These are phyloP conservation scores for Linnemannia schmuckeri DNA, from an alignment of 192 early-diverging fungal genomes.

Conservation along the genomic window DNA sequence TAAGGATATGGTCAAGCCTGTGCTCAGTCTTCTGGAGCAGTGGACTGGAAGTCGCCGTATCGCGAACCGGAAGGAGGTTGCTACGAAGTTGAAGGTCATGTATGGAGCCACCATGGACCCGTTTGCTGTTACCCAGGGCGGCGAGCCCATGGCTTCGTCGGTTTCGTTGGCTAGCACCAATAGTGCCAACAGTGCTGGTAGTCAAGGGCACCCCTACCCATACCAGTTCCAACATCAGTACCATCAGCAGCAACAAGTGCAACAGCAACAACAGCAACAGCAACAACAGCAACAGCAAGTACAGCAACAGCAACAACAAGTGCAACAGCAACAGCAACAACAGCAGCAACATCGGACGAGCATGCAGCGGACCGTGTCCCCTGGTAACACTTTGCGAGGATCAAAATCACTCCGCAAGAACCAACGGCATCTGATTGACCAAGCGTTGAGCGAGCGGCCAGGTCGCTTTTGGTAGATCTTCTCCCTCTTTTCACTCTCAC, in stretches of 20 bases:
- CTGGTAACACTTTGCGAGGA: not conserved
- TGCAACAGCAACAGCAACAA: not conserved
- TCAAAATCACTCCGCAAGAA: constrained; percentile 32
- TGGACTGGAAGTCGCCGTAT: constrained; percentile 43
- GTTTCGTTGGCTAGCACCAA: constrained; percentile 38
- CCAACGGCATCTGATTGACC: constrained; percentile 39
- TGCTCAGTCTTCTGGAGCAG: constrained; percentile 30
- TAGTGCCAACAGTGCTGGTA: constrained; percentile 25
- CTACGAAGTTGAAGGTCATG: constrained; percentile 52
- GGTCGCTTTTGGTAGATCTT: constrained; percentile 9
- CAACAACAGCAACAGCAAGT: not conserved
- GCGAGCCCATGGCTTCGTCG: not conserved
- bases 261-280: not conserved
- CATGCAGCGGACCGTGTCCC: not conserved
- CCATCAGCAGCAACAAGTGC: not conserved
- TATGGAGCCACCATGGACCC: constrained; percentile 38
- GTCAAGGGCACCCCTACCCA: constrained; percentile 6
- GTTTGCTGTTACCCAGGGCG: constrained; percentile 9
- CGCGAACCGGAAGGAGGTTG: constrained; percentile 40
- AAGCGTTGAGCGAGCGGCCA: constrained; percentile 21
- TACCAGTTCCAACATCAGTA: not conserved
- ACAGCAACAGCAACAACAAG: not conserved
- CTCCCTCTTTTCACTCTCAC: not conserved
- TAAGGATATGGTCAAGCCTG: constrained; percentile 43
- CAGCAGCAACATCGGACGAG: not conserved